Conservation (phyloP, 106 monocot genomes). For the Allium sativum region DNA sequence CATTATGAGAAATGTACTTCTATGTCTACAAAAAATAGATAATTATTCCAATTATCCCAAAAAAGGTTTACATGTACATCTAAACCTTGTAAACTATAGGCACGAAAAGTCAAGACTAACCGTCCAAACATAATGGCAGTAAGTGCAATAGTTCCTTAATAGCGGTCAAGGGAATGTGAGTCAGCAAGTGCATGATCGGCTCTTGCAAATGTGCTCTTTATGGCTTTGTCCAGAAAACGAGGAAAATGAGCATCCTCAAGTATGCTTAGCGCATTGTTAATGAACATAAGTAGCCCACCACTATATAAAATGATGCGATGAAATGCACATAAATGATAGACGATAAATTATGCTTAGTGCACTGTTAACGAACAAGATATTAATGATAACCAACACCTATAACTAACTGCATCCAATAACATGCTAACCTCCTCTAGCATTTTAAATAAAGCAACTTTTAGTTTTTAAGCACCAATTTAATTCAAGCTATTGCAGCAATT, state of each 20-base stretch:
- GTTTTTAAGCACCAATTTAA: too few species aligned
- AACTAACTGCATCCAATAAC: not conserved
- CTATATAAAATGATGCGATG: not conserved
- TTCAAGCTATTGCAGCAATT: too few species aligned
- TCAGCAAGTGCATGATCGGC: slow-evolving; percentile 67
- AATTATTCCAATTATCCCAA: too few species aligned
- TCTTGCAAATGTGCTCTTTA: slow-evolving; percentile 48
- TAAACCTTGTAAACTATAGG: not conserved
- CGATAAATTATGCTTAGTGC: not conserved
- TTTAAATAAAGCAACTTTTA: not conserved
- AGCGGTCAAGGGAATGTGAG: slow-evolving; percentile 30
- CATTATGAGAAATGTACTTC: too few species aligned
- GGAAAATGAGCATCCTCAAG: slow-evolving; percentile 52
- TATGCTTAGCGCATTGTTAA: too few species aligned
- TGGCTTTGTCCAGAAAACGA: slow-evolving; percentile 34
- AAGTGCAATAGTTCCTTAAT: slow-evolving; percentile 62
- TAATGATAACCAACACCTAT: not conserved
- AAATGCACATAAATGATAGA: not conserved
- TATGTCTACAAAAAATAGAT: too few species aligned
- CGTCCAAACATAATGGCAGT: slow-evolving; percentile 62
- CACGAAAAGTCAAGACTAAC: slow-evolving; percentile 14
- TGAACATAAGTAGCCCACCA: not conserved
- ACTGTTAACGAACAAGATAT: too few species aligned
- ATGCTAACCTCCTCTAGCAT: not conserved
- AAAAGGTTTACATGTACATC: too few species aligned